These are phyloP conservation scores for Pelargonium exstipulatum DNA, from an alignment of 441 rosid genomes.

Conservation along the genomic window DNA sequence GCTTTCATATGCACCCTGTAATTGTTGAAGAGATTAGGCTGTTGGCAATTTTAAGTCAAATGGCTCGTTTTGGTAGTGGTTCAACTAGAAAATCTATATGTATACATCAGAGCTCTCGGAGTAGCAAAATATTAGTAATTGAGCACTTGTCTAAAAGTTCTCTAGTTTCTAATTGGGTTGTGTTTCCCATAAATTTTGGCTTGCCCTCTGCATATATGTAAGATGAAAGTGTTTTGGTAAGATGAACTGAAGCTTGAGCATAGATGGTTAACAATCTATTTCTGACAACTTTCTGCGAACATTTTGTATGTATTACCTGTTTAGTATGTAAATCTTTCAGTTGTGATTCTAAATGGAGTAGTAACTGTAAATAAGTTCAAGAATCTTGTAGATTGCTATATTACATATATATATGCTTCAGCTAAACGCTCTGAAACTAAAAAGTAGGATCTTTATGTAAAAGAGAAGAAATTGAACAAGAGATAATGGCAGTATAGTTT, in stretches of 20 bases:
- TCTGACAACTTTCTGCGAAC: neutral
- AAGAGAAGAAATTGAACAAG: neutral
- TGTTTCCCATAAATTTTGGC: neutral
- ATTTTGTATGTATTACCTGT: neutral
- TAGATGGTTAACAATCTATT: neutral
- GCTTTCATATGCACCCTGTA: neutral
- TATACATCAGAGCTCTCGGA: neutral
- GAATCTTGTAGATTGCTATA: neutral
- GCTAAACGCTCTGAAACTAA: neutral
- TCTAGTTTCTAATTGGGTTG: neutral
- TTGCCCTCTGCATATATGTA: neutral
- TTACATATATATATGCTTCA: neutral
- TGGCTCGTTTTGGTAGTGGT: neutral
- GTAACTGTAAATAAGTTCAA: neutral
- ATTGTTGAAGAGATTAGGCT: neutral
- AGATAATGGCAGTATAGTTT: neutral
- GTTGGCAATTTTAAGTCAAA: neutral
- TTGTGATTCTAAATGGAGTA: neutral
- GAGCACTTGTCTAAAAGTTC: neutral
- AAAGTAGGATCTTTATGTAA: neutral
- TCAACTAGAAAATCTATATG: neutral
- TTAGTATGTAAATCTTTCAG: neutral
- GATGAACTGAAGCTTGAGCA: slow-evolving; percentile 8
- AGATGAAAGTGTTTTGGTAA: neutral
- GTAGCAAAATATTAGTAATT: neutral